Evolutionary conservation across 371 early-diverging fungal species (phyloP).

Genomic region (Neoconidiobolus thromboides): DNA sequence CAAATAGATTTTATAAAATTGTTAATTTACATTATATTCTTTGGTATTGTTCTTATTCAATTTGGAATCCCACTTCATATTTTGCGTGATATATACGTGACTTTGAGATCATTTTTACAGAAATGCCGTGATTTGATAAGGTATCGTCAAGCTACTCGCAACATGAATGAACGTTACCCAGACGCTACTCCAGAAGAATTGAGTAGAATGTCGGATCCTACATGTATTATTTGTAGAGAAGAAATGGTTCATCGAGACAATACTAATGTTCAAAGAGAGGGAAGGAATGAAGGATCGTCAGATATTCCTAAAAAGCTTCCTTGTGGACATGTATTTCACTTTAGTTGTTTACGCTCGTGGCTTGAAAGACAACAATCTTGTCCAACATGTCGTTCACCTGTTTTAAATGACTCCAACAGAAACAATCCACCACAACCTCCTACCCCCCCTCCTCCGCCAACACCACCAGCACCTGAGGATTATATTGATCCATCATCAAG

Average conservation of each 20-base stretch:
- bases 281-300: slow-evolving; percentile 15
- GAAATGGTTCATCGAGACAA: slow-evolving; percentile 45
- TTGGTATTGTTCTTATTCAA: slow-evolving; percentile 53
- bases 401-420: background rate
- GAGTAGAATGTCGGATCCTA: slow-evolving; percentile 50
- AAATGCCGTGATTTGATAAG: slow-evolving; percentile 72
- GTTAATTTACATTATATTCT: slow-evolving; percentile 67
- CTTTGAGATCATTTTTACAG: slow-evolving; percentile 69
- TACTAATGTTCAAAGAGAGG: slow-evolving; percentile 1
- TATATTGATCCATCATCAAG: too few species aligned
- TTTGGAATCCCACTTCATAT: slow-evolving; percentile 86
- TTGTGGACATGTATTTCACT: slow-evolving; percentile 97
- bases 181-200: slow-evolving; percentile 71
- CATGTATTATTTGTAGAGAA: slow-evolving; percentile 93
- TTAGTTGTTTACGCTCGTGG: slow-evolving; percentile 94
- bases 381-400: slow-evolving; percentile 73
- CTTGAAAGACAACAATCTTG: slow-evolving; percentile 96
- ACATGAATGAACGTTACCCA: slow-evolving; percentile 89
- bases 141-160: slow-evolving; percentile 79
- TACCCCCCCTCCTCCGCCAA: too few species aligned
- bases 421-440: too few species aligned
- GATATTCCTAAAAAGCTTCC: slow-evolving; percentile 82
- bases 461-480: too few species aligned
- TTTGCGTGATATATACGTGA: slow-evolving; percentile 86
- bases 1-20: slow-evolving; percentile 67